A percentile compares a stretch with the other conserved stretches of the same genome.
Evolutionary conservation across 2,329 filamentous ascomycete genomes (phyloP).

Genomic region (Arthrobotrys iridis): DNA sequence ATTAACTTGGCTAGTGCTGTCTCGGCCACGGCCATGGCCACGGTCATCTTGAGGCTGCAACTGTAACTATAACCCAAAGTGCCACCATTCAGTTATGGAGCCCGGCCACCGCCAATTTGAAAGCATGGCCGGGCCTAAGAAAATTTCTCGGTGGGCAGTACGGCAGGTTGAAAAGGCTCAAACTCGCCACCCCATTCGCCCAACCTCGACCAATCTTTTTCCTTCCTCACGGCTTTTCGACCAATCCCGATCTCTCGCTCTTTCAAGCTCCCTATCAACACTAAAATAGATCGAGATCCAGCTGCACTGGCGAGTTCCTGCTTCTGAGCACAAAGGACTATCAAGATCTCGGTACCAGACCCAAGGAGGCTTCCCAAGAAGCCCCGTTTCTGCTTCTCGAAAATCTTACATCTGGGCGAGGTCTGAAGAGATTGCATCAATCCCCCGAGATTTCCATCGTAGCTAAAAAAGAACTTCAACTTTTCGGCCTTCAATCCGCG

Average conservation of each 20-base stretch:
- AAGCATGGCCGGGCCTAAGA: neutral
- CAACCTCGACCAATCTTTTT: slow-evolving; percentile 53
- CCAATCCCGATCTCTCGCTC: slow-evolving; percentile 33
- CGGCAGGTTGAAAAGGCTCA: slow-evolving; percentile 32
- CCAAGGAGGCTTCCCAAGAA: slow-evolving; percentile 20
- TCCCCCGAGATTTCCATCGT: neutral
- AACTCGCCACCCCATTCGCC: slow-evolving; percentile 51
- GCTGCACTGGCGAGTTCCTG: slow-evolving; percentile 33
- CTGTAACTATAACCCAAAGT: neutral
- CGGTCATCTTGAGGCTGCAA: neutral
- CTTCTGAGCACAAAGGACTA: slow-evolving; percentile 25
- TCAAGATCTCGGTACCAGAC: slow-evolving; percentile 49
- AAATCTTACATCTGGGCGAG: neutral
- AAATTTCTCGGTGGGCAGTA: slow-evolving; percentile 38
- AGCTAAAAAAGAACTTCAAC: neutral
- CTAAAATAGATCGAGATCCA: slow-evolving; percentile 36
- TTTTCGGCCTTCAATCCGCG: slow-evolving; percentile 19
- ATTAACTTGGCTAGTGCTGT: neutral
- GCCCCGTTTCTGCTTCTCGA: slow-evolving; percentile 33
- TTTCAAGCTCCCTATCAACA: slow-evolving; percentile 15
- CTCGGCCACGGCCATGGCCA: neutral
- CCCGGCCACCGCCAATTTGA: slow-evolving; percentile 53
- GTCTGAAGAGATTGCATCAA: neutral
- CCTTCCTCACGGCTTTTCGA: slow-evolving; percentile 32
- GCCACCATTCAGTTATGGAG: too few species aligned